These are phyloP conservation scores for Sclerotinia spermophila DNA, from an alignment of 2,329 filamentous ascomycete genomes.

Conservation along the genomic window DNA sequence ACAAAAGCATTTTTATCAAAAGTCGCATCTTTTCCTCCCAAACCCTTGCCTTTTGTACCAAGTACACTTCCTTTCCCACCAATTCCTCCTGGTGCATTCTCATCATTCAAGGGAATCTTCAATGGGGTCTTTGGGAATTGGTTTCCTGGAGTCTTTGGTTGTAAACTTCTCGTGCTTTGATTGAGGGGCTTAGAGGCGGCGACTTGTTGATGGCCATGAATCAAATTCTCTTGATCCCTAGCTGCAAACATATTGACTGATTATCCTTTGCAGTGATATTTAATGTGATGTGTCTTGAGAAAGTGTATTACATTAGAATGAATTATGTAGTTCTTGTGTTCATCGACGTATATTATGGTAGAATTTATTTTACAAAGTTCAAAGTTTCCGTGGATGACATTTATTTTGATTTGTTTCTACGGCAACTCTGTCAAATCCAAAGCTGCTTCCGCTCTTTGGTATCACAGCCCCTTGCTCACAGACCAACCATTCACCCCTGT, in stretches of 20 bases:
- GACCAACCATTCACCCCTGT: conserved; percentile 17
- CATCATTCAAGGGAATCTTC: conserved; percentile 74
- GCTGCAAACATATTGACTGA: conserved; percentile 64
- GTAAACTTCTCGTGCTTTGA: conserved; percentile 57
- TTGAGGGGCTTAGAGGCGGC: conserved; percentile 69
- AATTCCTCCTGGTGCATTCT: conserved; percentile 65
- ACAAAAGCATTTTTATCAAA: conserved; percentile 61
- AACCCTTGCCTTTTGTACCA: conserved; percentile 47
- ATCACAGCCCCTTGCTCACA: conserved; percentile 15
- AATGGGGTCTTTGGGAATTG: conserved; percentile 80
- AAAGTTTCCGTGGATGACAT: background rate
- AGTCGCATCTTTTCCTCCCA: conserved; percentile 49
- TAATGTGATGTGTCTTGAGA: conserved; percentile 6
- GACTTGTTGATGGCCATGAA: conserved; percentile 68
- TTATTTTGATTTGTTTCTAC: conserved; percentile 23
- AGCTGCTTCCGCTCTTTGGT: conserved; percentile 4
- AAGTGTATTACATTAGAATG: conserved; percentile 12
- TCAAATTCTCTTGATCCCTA: conserved; percentile 83
- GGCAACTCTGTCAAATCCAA: conserved; percentile 18
- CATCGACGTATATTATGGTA: background rate
- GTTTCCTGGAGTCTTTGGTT: conserved; percentile 74
- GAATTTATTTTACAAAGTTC: background rate
- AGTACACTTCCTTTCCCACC: conserved; percentile 52
- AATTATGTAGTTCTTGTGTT: conserved; percentile 6
- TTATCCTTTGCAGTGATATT: conserved; percentile 1